These are phyloP conservation scores for Vanrija humicola DNA, from an alignment of 1,284 basidiomycete species.

Conservation along the genomic window DNA sequence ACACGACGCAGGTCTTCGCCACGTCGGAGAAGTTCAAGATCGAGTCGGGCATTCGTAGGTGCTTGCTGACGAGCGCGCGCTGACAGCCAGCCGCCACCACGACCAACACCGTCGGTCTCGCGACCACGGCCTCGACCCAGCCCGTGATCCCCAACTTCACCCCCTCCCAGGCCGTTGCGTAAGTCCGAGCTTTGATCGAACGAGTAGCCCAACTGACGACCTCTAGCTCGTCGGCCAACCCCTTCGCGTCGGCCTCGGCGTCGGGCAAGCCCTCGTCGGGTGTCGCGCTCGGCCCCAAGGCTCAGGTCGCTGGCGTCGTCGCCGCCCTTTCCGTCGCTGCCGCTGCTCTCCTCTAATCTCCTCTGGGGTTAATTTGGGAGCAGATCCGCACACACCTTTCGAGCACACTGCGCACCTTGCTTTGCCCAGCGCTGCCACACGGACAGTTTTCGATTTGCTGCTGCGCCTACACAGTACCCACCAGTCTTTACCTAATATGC, in stretches of 20 bases:
- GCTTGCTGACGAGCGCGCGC: conserved; percentile 49
- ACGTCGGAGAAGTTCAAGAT: conserved; percentile 51
- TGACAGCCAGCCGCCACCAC: background rate
- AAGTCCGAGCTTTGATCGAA: background rate
- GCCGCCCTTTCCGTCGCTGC: conserved; percentile 13
- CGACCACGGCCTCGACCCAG: conserved; percentile 13
- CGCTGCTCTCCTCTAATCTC: conserved; percentile 8
- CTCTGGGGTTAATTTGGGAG: no score
- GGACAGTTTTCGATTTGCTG: conserved; percentile 1
- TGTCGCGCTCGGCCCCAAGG: background rate
- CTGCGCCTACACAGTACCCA: background rate
- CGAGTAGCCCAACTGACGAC: conserved; percentile 15
- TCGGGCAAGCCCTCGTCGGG: background rate
- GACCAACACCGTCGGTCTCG: background rate
- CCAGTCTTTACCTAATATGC: no score
- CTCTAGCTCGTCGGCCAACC: conserved; percentile 4
- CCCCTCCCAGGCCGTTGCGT: background rate
- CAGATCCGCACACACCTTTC: no score
- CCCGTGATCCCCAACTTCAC: conserved; percentile 1
- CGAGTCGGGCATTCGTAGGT: conserved; percentile 33
- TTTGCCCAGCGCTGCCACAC: background rate
- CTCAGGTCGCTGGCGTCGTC: conserved; percentile 13
- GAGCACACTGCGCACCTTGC: background rate
- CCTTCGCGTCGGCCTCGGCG: conserved; percentile 11
- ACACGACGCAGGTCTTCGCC: conserved; percentile 51